Conservation (phyloP, 2,329 filamentous ascomycete species). For the Scedosporium apiospermum region DNA sequence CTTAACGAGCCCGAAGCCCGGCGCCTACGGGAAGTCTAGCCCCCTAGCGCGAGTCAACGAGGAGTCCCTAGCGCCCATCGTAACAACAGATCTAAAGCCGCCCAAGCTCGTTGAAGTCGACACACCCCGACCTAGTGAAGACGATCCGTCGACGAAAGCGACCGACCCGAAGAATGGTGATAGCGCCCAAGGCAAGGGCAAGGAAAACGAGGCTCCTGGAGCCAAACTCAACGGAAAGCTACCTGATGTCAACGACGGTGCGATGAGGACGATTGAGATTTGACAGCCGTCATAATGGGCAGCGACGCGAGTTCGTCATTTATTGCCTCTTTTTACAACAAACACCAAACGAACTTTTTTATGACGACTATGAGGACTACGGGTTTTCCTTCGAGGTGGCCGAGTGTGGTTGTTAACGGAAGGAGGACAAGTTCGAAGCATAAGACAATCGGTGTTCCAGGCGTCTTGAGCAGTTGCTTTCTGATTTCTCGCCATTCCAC, state of each 20-base stretch:
- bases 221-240: conserved; percentile 34
- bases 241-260: conserved; percentile 33
- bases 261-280: conserved; percentile 55
- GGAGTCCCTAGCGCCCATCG: conserved; percentile 40
- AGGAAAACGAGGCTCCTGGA: conserved; percentile 20
- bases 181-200: conserved; percentile 25
- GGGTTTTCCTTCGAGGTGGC: neutral
- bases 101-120: conserved; percentile 48
- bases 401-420: neutral
- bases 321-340: neutral
- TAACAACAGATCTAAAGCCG: conserved; percentile 29
- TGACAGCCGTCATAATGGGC: conserved; percentile 19
- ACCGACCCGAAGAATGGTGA: conserved; percentile 23
- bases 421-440: conserved; percentile 4
- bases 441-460: conserved; percentile 5
- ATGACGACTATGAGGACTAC: conserved; percentile 2
- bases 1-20: conserved; percentile 53
- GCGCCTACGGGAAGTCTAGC: conserved; percentile 58
- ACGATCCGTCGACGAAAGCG: conserved; percentile 25
- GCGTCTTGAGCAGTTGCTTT: conserved; percentile 2
- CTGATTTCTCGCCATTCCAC: neutral
- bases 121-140: conserved; percentile 35
- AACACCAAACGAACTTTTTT: neutral
- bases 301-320: neutral
- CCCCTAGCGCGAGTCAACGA: conserved; percentile 68